Percentiles rank a stretch among this genome's conserved stretches.
Evolutionary conservation across 2,329 filamentous ascomycete genomes (phyloP).

Genomic region (Conoideocrella luteorostrata): DNA sequence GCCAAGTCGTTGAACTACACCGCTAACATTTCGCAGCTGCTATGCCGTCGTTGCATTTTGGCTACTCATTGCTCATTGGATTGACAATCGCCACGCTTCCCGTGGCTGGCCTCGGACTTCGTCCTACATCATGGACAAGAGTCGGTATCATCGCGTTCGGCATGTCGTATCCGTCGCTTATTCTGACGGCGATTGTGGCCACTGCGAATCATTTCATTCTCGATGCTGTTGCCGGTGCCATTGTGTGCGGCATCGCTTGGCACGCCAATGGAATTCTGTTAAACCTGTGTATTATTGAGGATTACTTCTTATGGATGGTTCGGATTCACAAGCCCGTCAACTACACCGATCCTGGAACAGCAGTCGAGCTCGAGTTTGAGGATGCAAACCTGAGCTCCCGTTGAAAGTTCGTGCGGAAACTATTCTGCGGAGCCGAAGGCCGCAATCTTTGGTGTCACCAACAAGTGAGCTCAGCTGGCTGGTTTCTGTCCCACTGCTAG

Average conservation of each 20-base stretch:
- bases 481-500: too few relatives aligned
- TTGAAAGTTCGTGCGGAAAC: too few relatives aligned
- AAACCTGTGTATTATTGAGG: slow-evolving; percentile 59
- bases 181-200: slow-evolving; percentile 61
- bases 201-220: slow-evolving; percentile 70
- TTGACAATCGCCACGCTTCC: slow-evolving; percentile 63
- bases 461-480: too few relatives aligned
- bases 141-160: slow-evolving; percentile 39
- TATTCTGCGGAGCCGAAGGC: too few relatives aligned
- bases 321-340: slow-evolving; percentile 59
- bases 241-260: slow-evolving; percentile 62
- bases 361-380: slow-evolving; percentile 27
- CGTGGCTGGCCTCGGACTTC: slow-evolving; percentile 46
- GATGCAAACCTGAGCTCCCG: neutral
- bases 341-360: slow-evolving; percentile 29
- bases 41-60: slow-evolving; percentile 72
- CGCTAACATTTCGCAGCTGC: slow-evolving; percentile 42
- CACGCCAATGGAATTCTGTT: slow-evolving; percentile 46
- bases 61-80: slow-evolving; percentile 67
- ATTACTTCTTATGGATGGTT: slow-evolving; percentile 58
- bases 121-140: slow-evolving; percentile 46
- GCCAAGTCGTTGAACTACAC: neutral
- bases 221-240: slow-evolving; percentile 62
- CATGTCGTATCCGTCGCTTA: slow-evolving; percentile 57
- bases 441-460: too few relatives aligned